A percentile compares a stretch with the other conserved stretches of the same genome.
Conservation (phyloP, 768 basidiomycete species). For the Tricholoma sp. region DNA sequence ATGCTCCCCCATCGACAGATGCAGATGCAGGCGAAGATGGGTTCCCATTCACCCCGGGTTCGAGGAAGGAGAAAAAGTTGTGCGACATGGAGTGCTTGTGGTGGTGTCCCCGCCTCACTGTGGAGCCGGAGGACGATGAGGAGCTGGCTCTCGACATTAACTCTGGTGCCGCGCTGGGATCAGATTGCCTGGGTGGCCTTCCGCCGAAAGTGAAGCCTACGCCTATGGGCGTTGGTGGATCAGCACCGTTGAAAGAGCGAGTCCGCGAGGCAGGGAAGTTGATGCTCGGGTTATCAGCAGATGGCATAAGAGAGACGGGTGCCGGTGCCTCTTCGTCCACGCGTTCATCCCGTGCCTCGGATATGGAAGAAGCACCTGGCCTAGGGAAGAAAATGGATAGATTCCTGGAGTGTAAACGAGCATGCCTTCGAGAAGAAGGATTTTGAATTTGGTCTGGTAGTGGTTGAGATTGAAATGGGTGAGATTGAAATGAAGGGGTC, state of each 20-base stretch:
- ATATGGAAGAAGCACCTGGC: conserved; percentile 63
- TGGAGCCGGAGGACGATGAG: conserved; percentile 15
- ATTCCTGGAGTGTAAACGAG: conserved; percentile 85
- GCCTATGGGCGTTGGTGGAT: conserved; percentile 28
- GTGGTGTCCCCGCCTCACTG: conserved; percentile 69
- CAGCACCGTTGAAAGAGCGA: conserved; percentile 1
- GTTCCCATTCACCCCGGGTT: conserved; percentile 44
- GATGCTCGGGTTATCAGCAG: conserved; percentile 32
- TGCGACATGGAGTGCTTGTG: conserved; percentile 94
- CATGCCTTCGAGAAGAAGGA: conserved; percentile 39
- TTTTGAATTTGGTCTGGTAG: not conserved
- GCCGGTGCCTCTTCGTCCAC: conserved; percentile 45
- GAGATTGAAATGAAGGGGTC: conserved; percentile 25
- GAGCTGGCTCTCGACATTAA: conserved; percentile 14
- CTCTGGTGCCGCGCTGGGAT: conserved; percentile 18
- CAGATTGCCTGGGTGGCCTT: not conserved
- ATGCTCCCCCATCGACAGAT: not conserved
- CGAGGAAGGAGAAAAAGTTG: conserved; percentile 94
- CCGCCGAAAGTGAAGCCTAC: conserved; percentile 61
- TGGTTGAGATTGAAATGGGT: conserved; percentile 7
- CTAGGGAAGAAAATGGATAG: conserved; percentile 89
- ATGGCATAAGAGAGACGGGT: conserved; percentile 42
- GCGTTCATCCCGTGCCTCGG: conserved; percentile 56
- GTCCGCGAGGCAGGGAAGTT: conserved; percentile 33
- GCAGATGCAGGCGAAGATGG: no score